phyloP scores from a whole-genome alignment of 768 basidiomycete species.

The Cytidiella melzeri region DNA sequence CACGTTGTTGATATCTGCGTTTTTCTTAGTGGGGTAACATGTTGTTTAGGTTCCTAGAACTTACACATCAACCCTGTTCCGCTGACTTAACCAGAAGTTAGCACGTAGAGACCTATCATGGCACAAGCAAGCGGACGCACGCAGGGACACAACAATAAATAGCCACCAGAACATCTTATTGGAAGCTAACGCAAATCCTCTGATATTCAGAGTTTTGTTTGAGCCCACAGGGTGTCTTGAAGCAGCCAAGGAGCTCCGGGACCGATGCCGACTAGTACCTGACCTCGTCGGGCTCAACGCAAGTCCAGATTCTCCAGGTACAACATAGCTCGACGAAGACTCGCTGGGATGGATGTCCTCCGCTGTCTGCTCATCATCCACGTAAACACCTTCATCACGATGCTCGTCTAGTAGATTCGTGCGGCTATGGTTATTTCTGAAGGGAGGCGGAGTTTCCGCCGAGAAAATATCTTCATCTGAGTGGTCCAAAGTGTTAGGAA shows the following conservation, averaged over 20 bases:
- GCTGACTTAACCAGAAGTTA: constrained; percentile 37
- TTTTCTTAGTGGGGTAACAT: constrained; percentile 1
- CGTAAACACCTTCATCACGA: constrained; percentile 19
- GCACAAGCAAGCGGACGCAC: constrained; percentile 33
- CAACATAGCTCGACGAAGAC: constrained; percentile 17
- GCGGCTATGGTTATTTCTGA: constrained; percentile 22
- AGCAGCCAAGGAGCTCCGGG: constrained; percentile 14
- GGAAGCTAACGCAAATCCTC: constrained; percentile 45
- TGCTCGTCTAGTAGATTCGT: constrained; percentile 19
- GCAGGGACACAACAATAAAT: constrained; percentile 45
- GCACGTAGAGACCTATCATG: constrained; percentile 1
- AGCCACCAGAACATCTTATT: constrained; percentile 62
- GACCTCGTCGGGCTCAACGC: constrained; percentile 21
- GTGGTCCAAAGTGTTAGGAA: constrained; percentile 14
- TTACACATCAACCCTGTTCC: constrained; percentile 75
- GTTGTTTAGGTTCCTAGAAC: constrained; percentile 16
- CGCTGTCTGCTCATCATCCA: constrained; percentile 17
- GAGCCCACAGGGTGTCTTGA: constrained; percentile 10
- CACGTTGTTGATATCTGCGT: constrained; percentile 79
- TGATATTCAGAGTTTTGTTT: constrained; percentile 33
- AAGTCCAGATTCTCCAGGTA: constrained; percentile 16
- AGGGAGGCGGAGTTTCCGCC: constrained; percentile 6
- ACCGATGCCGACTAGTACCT: constrained; percentile 13
- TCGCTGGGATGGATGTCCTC: constrained; percentile 10
- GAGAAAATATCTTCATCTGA: constrained; percentile 15